These are phyloP conservation scores for Colletotrichum noveboracense DNA, from an alignment of 2,329 filamentous ascomycete genomes.

Conservation along the genomic window DNA sequence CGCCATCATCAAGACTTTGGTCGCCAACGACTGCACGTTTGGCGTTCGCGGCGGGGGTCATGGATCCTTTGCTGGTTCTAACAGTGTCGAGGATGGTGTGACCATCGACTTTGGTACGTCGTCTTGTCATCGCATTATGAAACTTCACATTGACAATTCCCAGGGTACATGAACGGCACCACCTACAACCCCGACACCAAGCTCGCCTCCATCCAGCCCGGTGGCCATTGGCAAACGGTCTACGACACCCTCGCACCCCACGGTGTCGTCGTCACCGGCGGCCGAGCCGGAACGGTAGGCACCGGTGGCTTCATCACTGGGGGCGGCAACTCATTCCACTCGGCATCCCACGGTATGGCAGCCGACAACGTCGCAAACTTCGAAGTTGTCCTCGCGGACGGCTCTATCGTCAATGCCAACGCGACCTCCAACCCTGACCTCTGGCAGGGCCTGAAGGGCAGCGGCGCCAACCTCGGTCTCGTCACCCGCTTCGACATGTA, in stretches of 20 bases:
- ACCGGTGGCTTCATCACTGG: conserved; percentile 38
- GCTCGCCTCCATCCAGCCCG: conserved; percentile 37
- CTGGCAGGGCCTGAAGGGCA: conserved; percentile 52
- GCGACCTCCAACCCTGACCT: conserved; percentile 43
- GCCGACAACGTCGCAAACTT: conserved; percentile 50
- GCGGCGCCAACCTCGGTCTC: conserved; percentile 50
- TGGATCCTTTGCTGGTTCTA: conserved; percentile 34
- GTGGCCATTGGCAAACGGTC: conserved; percentile 41
- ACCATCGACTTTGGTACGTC: conserved; percentile 38
- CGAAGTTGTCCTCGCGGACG: conserved; percentile 52
- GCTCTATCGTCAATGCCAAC: conserved; percentile 47
- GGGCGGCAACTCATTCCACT: conserved; percentile 42
- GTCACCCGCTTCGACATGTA: conserved; percentile 38
- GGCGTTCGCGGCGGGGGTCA: conserved; percentile 45
- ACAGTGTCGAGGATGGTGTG: conserved; percentile 40
- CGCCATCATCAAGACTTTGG: conserved; percentile 36
- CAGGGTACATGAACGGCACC: conserved; percentile 34
- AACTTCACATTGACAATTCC: not conserved
- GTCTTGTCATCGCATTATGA: not conserved
- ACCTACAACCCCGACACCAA: conserved; percentile 31
- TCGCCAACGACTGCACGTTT: conserved; percentile 35
- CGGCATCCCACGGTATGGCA: conserved; percentile 45
- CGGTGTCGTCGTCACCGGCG: conserved; percentile 37
- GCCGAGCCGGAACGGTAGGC: conserved; percentile 40
- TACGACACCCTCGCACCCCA: conserved; percentile 37